Evolutionary conservation across 2,329 filamentous ascomycete species (phyloP).

Genomic region (Leptographium radiaticola): DNA sequence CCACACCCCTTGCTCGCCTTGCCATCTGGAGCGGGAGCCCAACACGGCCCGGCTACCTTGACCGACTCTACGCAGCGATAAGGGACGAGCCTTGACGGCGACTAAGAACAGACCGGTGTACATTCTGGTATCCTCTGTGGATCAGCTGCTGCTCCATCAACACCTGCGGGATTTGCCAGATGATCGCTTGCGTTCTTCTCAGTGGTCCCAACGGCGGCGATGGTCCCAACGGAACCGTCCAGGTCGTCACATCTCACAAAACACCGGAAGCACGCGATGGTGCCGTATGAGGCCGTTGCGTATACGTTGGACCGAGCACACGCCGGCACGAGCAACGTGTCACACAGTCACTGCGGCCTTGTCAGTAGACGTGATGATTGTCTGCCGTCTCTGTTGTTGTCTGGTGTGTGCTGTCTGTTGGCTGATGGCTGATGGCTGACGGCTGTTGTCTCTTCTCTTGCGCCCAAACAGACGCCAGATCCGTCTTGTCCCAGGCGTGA

Average conservation of each 20-base stretch:
- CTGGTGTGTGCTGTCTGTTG: neutral
- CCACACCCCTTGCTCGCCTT: neutral
- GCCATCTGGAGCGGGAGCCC: neutral
- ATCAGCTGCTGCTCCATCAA: slow-evolving; percentile 1
- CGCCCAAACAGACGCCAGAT: too few relatives aligned
- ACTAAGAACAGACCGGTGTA: slow-evolving; percentile 3
- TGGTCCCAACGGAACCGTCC: neutral
- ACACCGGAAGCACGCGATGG: neutral
- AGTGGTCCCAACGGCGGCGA: neutral
- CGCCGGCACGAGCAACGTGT: neutral
- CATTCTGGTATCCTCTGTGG: neutral
- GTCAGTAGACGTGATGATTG: neutral
- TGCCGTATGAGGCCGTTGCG: neutral
- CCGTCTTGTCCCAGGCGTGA: too few relatives aligned
- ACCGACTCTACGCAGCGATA: slow-evolving; percentile 9
- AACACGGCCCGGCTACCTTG: slow-evolving; percentile 3
- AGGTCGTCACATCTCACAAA: neutral
- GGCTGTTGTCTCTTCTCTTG: too few relatives aligned
- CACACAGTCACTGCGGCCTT: neutral
- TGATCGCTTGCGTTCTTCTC: slow-evolving; percentile 1
- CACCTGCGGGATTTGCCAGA: slow-evolving; percentile 6
- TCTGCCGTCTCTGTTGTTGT: neutral
- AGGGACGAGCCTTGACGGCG: neutral
- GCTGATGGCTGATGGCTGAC: too few relatives aligned
- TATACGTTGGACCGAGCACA: neutral